Evolutionary conservation across 345 rosid genomes (phyloP), one percentile per base, ranked within the genome.

Genomic region (Hypericum perforatum): DNA sequence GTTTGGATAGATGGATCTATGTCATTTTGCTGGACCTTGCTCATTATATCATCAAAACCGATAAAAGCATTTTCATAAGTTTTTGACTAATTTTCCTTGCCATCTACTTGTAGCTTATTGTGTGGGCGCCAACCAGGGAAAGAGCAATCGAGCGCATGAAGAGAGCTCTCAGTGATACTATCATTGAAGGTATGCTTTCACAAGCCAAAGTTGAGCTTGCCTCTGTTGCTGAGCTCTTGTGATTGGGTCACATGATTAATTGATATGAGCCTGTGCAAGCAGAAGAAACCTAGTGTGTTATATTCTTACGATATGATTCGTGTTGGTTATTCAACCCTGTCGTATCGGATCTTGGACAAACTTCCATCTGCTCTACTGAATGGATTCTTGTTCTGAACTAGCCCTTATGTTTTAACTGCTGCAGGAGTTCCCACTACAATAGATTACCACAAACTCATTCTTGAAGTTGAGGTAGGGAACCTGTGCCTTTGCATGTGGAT

Each of bases 61-160:
- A 22, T 22, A 4, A 22, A 22, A 22, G 32, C 32, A 22, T 22
- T 22, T 22, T 22, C 32, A 22, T 1, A 22, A 22, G 32, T 22
- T 22, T 22, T 22, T 22, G 32, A 22, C 32, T 22, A 22, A 22
- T 22, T 22, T 22, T 22, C 32, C 32, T 60, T 45, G 55, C 32
- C 11, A 54, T 51, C 49, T 50, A 48, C 7, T 61, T 78, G 64
- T 62, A 92, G 98, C 94, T 92, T 63, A 83, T 92, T 47, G 98
- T 92, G 29, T 92, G 96, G 96, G 98, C 84, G 61, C 96, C 98
- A 68, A 88, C 98, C 0, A 78, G 98, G 73, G 98, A 92, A 66
- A 92, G 78, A 72, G 98, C 98, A 52, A 88, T 88, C 44, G 95
- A 85, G 43, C 88, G 96, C 57, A 92, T 92, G 98, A 92, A 92